These are phyloP conservation scores for Phytophthora vignae DNA, from an alignment of 352 stramenopile species.

Conservation along the genomic window DNA sequence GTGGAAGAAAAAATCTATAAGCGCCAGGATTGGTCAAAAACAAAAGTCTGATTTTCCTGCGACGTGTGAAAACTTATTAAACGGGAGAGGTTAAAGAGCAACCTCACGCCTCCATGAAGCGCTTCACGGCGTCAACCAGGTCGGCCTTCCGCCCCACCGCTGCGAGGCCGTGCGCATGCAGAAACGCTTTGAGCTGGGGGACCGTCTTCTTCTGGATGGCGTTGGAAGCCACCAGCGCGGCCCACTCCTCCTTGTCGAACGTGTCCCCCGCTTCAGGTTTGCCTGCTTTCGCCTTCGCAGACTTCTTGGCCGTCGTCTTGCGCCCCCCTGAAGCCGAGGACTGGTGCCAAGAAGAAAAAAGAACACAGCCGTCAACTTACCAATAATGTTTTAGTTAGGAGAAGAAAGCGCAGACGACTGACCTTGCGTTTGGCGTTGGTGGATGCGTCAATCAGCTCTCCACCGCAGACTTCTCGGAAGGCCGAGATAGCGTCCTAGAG, in stretches of 20 bases:
- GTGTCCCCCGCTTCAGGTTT: constrained; percentile 44
- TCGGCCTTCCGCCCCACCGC: constrained; percentile 69
- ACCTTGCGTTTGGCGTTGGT: constrained; percentile 65
- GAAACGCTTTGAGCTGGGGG: constrained; percentile 72
- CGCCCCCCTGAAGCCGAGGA: constrained; percentile 30
- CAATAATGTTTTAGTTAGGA: not conserved
- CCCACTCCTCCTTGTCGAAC: constrained; percentile 64
- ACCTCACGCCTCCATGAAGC: constrained; percentile 52
- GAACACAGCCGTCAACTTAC: not conserved
- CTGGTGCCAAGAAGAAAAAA: constrained; percentile 20
- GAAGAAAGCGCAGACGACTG: not conserved
- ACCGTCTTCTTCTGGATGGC: constrained; percentile 81
- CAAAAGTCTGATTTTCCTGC: constrained; percentile 27
- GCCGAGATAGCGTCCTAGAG: constrained; percentile 51
- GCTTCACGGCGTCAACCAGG: constrained; percentile 57
- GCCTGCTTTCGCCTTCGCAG: constrained; percentile 26
- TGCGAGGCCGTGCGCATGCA: constrained; percentile 54
- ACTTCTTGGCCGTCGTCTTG: constrained; percentile 55
- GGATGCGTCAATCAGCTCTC: constrained; percentile 56
- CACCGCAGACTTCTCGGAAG: constrained; percentile 61
- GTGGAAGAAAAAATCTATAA: constrained; percentile 6
- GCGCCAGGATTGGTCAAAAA: constrained; percentile 30
- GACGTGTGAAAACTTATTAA: constrained; percentile 18
- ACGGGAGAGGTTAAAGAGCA: not conserved
- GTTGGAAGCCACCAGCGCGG: constrained; percentile 49